phyloP scores from a whole-genome alignment of 179 eudicot genomes.

The Amaranthus tricolor region DNA sequence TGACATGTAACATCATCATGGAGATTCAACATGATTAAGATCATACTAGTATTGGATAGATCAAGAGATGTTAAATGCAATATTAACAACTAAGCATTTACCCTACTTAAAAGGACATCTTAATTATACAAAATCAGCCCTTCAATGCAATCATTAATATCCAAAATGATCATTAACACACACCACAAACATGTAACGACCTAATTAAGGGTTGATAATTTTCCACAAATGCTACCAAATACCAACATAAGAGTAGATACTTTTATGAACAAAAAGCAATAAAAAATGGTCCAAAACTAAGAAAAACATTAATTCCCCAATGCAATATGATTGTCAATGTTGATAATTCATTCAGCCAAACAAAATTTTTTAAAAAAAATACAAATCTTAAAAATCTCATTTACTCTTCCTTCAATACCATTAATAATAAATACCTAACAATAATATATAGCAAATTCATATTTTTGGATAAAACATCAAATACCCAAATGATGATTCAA shows the following conservation, averaged over 20 bases:
- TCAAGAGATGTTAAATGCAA: background rate
- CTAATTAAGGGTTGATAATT: background rate
- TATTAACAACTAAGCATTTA: constrained; percentile 1
- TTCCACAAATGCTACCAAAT: constrained; percentile 4
- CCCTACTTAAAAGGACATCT: background rate
- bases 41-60: background rate
- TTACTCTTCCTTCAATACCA: background rate
- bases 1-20: background rate
- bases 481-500: background rate
- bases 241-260: background rate
- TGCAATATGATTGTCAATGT: background rate
- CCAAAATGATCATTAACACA: constrained; percentile 1
- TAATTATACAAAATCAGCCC: constrained; percentile 7
- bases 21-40: background rate
- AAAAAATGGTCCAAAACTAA: constrained; percentile 13
- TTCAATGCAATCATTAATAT: background rate
- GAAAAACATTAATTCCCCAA: constrained; percentile 13
- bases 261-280: background rate
- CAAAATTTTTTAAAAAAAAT: background rate
- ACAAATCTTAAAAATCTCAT: background rate
- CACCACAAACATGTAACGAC: background rate
- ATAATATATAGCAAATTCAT: background rate
- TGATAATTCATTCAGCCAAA: background rate
- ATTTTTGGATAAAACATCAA: background rate
- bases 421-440: constrained; percentile 2